Evolutionary conservation across 164 flowering plant genomes (phyloP).

Genomic region (Warburgia ugandensis): DNA sequence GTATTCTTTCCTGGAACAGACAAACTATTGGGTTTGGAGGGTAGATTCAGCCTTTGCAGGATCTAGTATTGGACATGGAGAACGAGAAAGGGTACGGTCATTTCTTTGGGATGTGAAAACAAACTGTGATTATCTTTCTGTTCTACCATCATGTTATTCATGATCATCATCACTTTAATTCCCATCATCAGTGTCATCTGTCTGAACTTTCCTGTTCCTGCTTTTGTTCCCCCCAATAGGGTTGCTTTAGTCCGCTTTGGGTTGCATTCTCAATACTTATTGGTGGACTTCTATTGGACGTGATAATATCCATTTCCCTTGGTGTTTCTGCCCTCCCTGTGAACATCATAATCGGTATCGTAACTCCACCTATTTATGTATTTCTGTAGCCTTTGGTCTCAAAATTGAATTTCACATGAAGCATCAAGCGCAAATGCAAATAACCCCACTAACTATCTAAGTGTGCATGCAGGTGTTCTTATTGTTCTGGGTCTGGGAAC

Average conservation of each 20-base stretch:
- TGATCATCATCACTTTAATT: neutral
- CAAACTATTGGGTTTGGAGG: constrained; percentile 73
- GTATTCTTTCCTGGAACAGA: constrained; percentile 27
- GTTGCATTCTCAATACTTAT: constrained; percentile 70
- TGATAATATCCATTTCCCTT: constrained; percentile 66
- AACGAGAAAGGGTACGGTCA: constrained; percentile 47
- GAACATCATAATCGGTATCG: constrained; percentile 66
- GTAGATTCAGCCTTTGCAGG: constrained; percentile 40
- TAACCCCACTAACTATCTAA: too few relatives aligned
- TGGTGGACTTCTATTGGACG: constrained; percentile 69
- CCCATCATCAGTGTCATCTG: too few relatives aligned
- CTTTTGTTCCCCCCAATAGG: constrained; percentile 24
- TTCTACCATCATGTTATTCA: too few relatives aligned
- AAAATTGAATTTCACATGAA: too few relatives aligned
- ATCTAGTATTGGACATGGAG: constrained; percentile 18
- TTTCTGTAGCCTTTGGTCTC: too few relatives aligned
- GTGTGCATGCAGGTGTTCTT: constrained; percentile 52
- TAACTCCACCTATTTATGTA: neutral
- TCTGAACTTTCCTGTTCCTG: too few relatives aligned
- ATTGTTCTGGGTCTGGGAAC: constrained; percentile 77
- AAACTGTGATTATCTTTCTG: too few relatives aligned
- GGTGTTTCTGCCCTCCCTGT: constrained; percentile 83
- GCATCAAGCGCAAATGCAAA: too few relatives aligned
- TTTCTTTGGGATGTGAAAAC: too few relatives aligned
- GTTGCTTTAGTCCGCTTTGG: constrained; percentile 70